Evolutionary conservation across 768 basidiomycete species (phyloP).

Genomic region (Crepidotus variabilis): DNA sequence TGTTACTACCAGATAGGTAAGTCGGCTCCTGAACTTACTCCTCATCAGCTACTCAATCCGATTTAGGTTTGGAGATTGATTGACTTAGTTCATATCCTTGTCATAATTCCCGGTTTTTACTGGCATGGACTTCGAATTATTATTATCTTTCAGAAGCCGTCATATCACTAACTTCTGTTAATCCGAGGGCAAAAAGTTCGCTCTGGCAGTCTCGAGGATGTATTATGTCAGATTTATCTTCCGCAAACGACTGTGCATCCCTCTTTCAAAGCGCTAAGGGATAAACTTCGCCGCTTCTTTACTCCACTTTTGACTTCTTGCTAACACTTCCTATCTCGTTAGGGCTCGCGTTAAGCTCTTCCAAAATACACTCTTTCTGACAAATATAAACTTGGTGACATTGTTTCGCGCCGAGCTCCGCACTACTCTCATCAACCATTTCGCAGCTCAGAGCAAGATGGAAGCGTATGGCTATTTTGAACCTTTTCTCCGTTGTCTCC

Average conservation of each 20-base stretch:
- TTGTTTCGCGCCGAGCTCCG: too few species aligned
- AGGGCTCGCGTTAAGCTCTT: too few species aligned
- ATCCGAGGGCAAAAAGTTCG: neutral
- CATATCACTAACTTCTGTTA: neutral
- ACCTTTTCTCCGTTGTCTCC: neutral
- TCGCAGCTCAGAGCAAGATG: too few species aligned
- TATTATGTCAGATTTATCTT: neutral
- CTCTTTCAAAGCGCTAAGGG: neutral
- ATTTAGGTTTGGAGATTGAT: conserved; percentile 18
- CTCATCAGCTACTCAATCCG: neutral
- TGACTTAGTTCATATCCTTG: neutral
- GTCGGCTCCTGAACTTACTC: conserved; percentile 18
- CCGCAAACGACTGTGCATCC: too few species aligned
- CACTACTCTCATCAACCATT: too few species aligned
- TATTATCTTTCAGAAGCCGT: neutral
- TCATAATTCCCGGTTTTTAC: neutral
- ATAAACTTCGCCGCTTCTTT: neutral
- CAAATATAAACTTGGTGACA: too few species aligned
- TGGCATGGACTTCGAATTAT: neutral
- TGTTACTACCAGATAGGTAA: conserved; percentile 87
- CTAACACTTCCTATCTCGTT: too few species aligned
- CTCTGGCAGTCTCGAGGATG: neutral
- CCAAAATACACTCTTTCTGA: too few species aligned
- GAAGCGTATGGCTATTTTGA: too few species aligned
- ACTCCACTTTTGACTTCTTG: too few species aligned